A percentile compares a stretch with the other conserved stretches of the same genome.
Conservation (phyloP, 2,329 filamentous ascomycete genomes). For the Aureobasidium vineae region DNA sequence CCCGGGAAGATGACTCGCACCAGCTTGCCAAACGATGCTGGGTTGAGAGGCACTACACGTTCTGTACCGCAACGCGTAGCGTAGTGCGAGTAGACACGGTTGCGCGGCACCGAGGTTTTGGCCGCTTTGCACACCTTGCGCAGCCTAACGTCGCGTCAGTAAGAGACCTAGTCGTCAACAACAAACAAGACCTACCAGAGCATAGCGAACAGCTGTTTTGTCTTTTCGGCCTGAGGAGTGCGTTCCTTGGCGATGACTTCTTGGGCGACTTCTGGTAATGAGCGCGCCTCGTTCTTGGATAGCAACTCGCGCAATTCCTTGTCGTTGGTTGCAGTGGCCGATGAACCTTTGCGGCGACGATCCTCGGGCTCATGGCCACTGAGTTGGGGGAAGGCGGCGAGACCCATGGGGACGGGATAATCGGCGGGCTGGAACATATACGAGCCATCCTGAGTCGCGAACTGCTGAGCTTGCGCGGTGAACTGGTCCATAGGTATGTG, state of each 20-base stretch:
- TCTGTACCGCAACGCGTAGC: constrained; percentile 90
- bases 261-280: constrained; percentile 67
- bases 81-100: constrained; percentile 93
- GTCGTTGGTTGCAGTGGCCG: constrained; percentile 75
- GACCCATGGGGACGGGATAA: constrained; percentile 23
- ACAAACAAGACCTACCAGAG: constrained; percentile 63
- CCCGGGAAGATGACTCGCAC: constrained; percentile 95
- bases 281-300: constrained; percentile 64
- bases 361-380: constrained; percentile 38
- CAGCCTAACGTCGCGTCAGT: constrained; percentile 55
- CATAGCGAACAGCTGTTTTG: constrained; percentile 85
- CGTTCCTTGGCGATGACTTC: constrained; percentile 77
- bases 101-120: constrained; percentile 84
- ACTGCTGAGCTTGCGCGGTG: constrained; percentile 23
- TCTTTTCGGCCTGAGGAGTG: constrained; percentile 76
- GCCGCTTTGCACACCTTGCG: constrained; percentile 69
- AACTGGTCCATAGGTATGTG: constrained; percentile 28
- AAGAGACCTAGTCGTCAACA: not conserved
- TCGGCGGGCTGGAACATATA: constrained; percentile 24
- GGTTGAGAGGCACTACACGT: constrained; percentile 90
- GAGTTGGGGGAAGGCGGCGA: constrained; percentile 16
- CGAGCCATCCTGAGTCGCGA: constrained; percentile 21
- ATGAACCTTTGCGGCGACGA: constrained; percentile 55
- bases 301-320: constrained; percentile 76
- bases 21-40: constrained; percentile 95